These are phyloP conservation scores for Pseudodiploospora longispora DNA, from an alignment of 2,329 filamentous ascomycete genomes.

Conservation along the genomic window DNA sequence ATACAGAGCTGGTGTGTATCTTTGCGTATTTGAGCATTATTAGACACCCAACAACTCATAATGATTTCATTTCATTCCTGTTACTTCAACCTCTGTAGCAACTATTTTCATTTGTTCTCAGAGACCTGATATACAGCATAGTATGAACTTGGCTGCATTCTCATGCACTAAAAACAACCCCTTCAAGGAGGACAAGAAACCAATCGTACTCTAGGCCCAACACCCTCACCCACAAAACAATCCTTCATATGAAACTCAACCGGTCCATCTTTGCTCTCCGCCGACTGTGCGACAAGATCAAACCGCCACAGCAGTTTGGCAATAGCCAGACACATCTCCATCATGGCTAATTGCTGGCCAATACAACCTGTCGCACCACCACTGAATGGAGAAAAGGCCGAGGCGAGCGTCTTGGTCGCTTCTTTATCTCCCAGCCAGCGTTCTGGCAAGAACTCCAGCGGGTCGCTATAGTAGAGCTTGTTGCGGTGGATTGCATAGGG, in stretches of 20 bases:
- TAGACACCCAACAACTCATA: no score
- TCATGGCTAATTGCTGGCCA: not conserved
- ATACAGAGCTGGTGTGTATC: no score
- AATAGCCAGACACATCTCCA: not conserved
- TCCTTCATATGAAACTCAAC: not conserved
- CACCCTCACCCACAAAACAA: not conserved
- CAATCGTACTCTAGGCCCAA: not conserved
- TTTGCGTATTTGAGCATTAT: no score
- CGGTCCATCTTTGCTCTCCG: not conserved
- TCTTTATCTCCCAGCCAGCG: constrained; percentile 3
- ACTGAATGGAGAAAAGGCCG: constrained; percentile 1
- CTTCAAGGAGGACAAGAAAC: not conserved
- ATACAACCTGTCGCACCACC: constrained; percentile 3
- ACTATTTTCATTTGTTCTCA: no score
- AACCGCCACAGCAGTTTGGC: not conserved
- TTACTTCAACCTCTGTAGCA: no score
- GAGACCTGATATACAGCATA: no score
- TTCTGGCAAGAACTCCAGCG: constrained; percentile 3
- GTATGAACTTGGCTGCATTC: no score
- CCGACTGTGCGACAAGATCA: not conserved
- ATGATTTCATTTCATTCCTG: no score
- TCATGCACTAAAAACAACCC: no score
- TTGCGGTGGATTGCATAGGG: constrained; percentile 3
- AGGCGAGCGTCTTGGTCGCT: not conserved
- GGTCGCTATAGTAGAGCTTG: not conserved